These are phyloP conservation scores for Amesomyces nigricolor DNA, from an alignment of 2,329 filamentous ascomycete species.

Conservation along the genomic window DNA sequence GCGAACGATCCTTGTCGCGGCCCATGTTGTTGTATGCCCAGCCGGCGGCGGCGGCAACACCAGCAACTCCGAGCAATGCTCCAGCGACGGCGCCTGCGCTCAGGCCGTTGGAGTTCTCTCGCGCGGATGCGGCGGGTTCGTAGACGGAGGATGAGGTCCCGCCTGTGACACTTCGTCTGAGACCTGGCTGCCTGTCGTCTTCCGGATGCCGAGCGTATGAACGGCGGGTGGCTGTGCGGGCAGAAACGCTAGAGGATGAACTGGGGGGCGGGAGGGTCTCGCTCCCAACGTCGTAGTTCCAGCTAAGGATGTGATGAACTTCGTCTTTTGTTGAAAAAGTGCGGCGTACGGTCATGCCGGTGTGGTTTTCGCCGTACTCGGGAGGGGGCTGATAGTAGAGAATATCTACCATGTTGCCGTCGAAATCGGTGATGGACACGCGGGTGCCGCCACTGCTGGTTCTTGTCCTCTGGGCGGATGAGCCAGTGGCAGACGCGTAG, in stretches of 20 bases:
- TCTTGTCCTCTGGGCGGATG: constrained; percentile 16
- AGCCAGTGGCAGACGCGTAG: constrained; percentile 14
- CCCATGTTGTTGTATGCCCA: constrained; percentile 66
- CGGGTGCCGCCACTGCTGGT: constrained; percentile 33
- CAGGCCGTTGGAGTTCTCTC: constrained; percentile 39
- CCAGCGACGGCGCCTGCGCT: constrained; percentile 63
- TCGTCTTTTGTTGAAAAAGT: constrained; percentile 37
- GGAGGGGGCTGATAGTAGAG: constrained; percentile 53
- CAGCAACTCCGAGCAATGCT: constrained; percentile 51
- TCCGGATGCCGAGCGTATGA: constrained; percentile 30
- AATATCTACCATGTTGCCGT: constrained; percentile 80
- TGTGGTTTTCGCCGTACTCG: constrained; percentile 34
- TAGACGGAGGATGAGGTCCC: constrained; percentile 25
- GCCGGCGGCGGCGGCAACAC: constrained; percentile 74
- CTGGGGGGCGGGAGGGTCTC: constrained; percentile 26
- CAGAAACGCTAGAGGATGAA: constrained; percentile 18
- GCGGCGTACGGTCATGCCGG: constrained; percentile 32
- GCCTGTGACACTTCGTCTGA: constrained; percentile 29
- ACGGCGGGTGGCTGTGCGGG: constrained; percentile 24
- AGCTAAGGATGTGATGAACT: constrained; percentile 42
- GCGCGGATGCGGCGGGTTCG: constrained; percentile 28
- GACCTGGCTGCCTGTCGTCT: constrained; percentile 25
- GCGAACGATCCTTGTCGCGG: constrained; percentile 43
- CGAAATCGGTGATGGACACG: constrained; percentile 66
- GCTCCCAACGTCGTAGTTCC: constrained; percentile 43